A percentile compares a stretch with the other conserved stretches of the same genome.
Evolutionary conservation across 2,329 filamentous ascomycete species (phyloP).

Genomic region (Mollisiaceae sp.): DNA sequence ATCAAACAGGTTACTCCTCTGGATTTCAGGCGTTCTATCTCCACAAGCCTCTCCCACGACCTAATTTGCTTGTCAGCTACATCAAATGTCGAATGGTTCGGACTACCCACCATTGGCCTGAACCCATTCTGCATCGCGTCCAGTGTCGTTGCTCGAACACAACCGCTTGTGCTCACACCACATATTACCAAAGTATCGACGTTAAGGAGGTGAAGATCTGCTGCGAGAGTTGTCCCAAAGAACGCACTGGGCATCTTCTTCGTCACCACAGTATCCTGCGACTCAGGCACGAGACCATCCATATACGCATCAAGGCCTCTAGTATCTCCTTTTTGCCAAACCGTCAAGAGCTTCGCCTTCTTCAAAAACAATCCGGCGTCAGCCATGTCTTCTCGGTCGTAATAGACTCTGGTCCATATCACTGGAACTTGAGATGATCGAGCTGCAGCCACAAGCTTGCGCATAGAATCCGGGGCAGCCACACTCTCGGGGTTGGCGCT

Average conservation of each 20-base stretch:
- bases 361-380: slow-evolving; percentile 51
- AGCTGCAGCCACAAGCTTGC: slow-evolving; percentile 47
- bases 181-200: slow-evolving; percentile 53
- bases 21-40: slow-evolving; percentile 50
- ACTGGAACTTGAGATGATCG: slow-evolving; percentile 47
- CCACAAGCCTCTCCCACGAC: slow-evolving; percentile 52
- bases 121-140: slow-evolving; percentile 52
- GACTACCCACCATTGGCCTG: slow-evolving; percentile 48
- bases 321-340: slow-evolving; percentile 48
- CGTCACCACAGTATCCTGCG: slow-evolving; percentile 45
- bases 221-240: slow-evolving; percentile 51
- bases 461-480: slow-evolving; percentile 46
- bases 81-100: neutral
- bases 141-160: slow-evolving; percentile 51
- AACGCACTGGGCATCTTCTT: slow-evolving; percentile 53
- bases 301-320: slow-evolving; percentile 48
- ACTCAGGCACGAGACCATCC: slow-evolving; percentile 45
- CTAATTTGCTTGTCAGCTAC: slow-evolving; percentile 32
- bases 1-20: slow-evolving; percentile 52
- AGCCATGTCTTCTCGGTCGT: slow-evolving; percentile 49
- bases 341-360: slow-evolving; percentile 49
- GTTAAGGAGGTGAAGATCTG: slow-evolving; percentile 45
- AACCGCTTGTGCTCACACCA: slow-evolving; percentile 54
- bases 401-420: slow-evolving; percentile 52
- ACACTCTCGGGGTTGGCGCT: slow-evolving; percentile 45